Percentiles rank a stretch among this genome's conserved stretches.
These are phyloP conservation scores for Phoma sp. DNA, from an alignment of 2,329 filamentous ascomycete genomes.

Conservation along the genomic window DNA sequence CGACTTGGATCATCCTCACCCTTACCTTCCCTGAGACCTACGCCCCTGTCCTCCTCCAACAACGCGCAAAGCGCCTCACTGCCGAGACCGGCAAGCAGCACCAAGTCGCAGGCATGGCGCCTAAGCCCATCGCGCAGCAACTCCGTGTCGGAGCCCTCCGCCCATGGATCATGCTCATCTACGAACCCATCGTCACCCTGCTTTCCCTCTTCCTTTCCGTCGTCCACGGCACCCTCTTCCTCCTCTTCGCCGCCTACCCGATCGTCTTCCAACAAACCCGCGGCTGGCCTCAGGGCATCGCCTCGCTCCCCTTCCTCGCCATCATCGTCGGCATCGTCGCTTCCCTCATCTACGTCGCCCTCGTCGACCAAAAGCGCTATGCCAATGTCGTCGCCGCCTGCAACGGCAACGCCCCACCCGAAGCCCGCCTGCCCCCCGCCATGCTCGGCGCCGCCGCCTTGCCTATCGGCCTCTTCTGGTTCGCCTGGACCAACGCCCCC, in stretches of 20 bases:
- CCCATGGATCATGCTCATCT: conserved; percentile 60
- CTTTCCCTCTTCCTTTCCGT: conserved; percentile 23
- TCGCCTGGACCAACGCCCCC: conserved; percentile 55
- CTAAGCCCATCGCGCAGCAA: conserved; percentile 54
- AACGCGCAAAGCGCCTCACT: conserved; percentile 71
- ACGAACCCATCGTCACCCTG: conserved; percentile 57
- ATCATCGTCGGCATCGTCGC: conserved; percentile 62
- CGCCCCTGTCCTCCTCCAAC: conserved; percentile 74
- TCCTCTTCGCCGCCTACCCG: conserved; percentile 56
- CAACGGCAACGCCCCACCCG: conserved; percentile 58
- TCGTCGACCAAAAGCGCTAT: conserved; percentile 26
- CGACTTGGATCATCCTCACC: conserved; percentile 69
- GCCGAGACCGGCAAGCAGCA: conserved; percentile 67
- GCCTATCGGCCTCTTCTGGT: conserved; percentile 56
- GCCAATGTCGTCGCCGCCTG: conserved; percentile 16
- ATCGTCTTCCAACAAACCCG: conserved; percentile 62
- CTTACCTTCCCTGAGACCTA: conserved; percentile 91
- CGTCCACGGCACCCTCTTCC: conserved; percentile 46
- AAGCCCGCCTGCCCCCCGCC: conserved; percentile 55
- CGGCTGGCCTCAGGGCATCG: conserved; percentile 60
- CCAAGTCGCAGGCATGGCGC: conserved; percentile 51
- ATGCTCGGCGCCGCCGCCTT: conserved; percentile 61
- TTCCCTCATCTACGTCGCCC: conserved; percentile 23
- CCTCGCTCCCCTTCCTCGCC: conserved; percentile 67
- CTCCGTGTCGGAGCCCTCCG: conserved; percentile 63